Evolutionary conservation across 192 early-diverging fungal species (phyloP).

Genomic region (Oehlia diaphana): DNA sequence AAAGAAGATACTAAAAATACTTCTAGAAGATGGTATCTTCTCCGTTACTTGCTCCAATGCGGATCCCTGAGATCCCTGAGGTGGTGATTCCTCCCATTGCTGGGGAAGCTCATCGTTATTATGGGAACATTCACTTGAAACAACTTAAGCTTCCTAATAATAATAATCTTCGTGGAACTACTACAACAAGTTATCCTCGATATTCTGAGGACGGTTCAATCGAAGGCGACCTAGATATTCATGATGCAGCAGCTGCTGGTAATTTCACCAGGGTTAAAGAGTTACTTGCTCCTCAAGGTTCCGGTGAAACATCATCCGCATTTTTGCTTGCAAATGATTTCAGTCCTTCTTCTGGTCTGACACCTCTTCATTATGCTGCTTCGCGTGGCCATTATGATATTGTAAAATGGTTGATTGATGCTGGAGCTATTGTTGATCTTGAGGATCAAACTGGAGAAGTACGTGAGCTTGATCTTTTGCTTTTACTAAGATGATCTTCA

Average conservation of each 20-base stretch:
- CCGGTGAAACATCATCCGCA: conserved; percentile 6
- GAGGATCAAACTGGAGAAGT: conserved; percentile 71
- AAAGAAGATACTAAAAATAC: no score
- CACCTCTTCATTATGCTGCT: conserved; percentile 62
- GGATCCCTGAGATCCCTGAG: conserved; percentile 53
- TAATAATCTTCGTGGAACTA: conserved; percentile 14
- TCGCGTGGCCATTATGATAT: conserved; percentile 58
- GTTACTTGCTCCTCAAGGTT: conserved; percentile 15
- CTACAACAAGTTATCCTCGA: conserved; percentile 1
- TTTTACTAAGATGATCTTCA: background rate
- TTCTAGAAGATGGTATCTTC: background rate
- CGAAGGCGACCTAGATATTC: background rate
- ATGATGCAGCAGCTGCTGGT: conserved; percentile 23
- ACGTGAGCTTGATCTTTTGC: conserved; percentile 11
- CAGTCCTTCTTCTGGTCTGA: conserved; percentile 50
- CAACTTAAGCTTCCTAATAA: conserved; percentile 44
- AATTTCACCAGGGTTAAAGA: conserved; percentile 19
- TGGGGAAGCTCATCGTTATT: conserved; percentile 56
- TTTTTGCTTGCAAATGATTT: conserved; percentile 28
- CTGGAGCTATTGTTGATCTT: conserved; percentile 59
- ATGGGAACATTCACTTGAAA: conserved; percentile 54
- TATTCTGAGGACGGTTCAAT: conserved; percentile 4
- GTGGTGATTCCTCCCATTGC: conserved; percentile 60
- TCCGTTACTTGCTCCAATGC: background rate
- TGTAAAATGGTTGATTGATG: conserved; percentile 56